phyloP scores from a whole-genome alignment of 2,329 filamentous ascomycete species.

The Xylariaceae sp. region DNA sequence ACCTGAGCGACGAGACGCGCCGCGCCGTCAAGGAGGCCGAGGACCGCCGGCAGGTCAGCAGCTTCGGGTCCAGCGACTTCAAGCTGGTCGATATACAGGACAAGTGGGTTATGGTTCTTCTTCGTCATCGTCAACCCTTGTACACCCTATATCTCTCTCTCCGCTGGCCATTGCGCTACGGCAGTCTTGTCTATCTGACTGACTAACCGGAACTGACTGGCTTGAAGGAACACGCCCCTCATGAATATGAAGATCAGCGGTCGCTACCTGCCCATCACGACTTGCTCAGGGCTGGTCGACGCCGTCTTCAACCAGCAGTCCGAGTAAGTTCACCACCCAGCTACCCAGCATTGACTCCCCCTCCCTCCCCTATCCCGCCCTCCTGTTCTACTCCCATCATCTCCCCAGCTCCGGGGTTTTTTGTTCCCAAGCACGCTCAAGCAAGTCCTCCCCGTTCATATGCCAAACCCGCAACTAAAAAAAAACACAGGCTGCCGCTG shows the following conservation, averaged over 20 bases:
- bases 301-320: constrained; percentile 18
- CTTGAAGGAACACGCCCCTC: constrained; percentile 14
- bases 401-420: too few relatives aligned
- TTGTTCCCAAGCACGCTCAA: too few relatives aligned
- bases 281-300: constrained; percentile 21
- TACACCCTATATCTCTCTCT: too few relatives aligned
- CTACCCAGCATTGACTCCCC: background rate
- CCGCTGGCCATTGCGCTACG: too few relatives aligned
- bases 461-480: too few relatives aligned
- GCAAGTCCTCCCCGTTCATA: too few relatives aligned
- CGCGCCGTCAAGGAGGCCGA: constrained; percentile 18
- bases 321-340: constrained; percentile 10
- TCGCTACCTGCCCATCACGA: constrained; percentile 19
- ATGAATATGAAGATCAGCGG: constrained; percentile 19
- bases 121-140: background rate
- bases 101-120: constrained; percentile 11
- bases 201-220: background rate
- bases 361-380: too few relatives aligned
- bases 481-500: constrained; percentile 22
- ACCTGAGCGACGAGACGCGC: constrained; percentile 12
- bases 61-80: constrained; percentile 17
- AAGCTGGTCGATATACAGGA: constrained; percentile 19
- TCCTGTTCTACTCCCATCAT: too few relatives aligned
- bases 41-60: constrained; percentile 16
- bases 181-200: background rate